Percentiles rank a stretch among this genome's conserved stretches.
These are phyloP conservation scores for Cryptosporidium canis DNA, from an alignment of 169 alveolate species.

Conservation along the genomic window DNA sequence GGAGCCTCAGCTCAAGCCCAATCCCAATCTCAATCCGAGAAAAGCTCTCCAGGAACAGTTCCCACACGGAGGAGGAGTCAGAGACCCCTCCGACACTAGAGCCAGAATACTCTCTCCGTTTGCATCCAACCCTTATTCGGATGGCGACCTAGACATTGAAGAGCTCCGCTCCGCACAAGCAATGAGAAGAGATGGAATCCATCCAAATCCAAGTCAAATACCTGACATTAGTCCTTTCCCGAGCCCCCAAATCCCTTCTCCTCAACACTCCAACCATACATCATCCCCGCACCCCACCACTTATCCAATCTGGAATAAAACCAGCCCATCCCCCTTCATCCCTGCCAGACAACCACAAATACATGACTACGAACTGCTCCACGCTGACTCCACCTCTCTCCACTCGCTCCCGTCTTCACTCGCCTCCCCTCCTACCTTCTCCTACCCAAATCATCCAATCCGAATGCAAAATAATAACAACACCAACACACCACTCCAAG, in stretches of 20 bases:
- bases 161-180: slow-evolving; percentile 7
- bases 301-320: not conserved
- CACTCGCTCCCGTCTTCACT: not conserved
- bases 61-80: no score
- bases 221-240: not conserved
- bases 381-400: not conserved
- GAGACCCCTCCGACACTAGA: no score
- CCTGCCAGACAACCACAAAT: not conserved
- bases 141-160: slow-evolving; percentile 51
- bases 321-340: not conserved
- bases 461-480: not conserved
- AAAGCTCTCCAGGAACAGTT: no score
- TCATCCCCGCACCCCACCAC: not conserved
- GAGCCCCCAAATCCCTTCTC: not conserved
- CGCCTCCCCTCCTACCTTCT: not conserved
- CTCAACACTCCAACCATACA: not conserved
- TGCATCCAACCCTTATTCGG: not conserved
- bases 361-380: not conserved
- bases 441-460: not conserved
- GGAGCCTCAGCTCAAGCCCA: no score
- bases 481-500: not conserved
- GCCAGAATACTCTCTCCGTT: not conserved
- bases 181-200: not conserved
- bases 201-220: not conserved
- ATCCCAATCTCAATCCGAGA: no score